Base-by-base conservation (phyloP, 495 filamentous ascomycete genomes). In the Trichoderma asperelloides region DNA sequence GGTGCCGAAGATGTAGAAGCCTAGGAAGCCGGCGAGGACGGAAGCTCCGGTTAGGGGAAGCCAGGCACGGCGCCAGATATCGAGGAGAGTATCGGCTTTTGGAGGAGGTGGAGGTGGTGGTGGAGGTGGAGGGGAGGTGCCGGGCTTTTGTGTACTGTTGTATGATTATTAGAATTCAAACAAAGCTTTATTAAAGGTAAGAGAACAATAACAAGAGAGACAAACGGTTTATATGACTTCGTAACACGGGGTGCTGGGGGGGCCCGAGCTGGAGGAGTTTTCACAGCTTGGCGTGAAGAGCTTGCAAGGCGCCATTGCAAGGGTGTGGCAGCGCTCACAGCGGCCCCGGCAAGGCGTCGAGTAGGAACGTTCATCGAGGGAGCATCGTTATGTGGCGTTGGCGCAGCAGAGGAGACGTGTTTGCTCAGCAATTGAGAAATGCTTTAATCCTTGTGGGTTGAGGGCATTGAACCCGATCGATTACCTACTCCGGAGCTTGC, bases 41-140 rank as follows among this genome's bases (percentile, higher is more conserved):
- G 71, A 73, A 57, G 68, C 70, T 9, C 74, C 75, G 66, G 76
- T 69, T 33, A 77, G 64, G 21, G 71, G 71, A 62, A 76, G 65
- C 72, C 71, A 74, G 23, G 39, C 27, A 30, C 39, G 27, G 21
- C 43, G 39, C 64, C 64, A 65, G 40, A 65, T 65, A 23, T 25
- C 12, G 64, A 49, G 40, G 64, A 65, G 40, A 13, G 64, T 65
- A 7, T 64, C 62, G 23, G 30, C 62, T 64, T 64, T 0, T 69
- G 69, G 41, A 72, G 27, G 12, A 71, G 66, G 9, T 33, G 47
- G 62, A 64, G 70, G 63, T 65, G 33, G 33, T 23, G 28, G 30
- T 40, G 62, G 62, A 12, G n/a, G 30, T 4, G 63, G 16, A 2
- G 62, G 28, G 0, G 63, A 64, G 15, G 30, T 8, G 33, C 2